phyloP scores from a whole-genome alignment of 805 yeast species.

The Barnettozyma wickerhamii region DNA sequence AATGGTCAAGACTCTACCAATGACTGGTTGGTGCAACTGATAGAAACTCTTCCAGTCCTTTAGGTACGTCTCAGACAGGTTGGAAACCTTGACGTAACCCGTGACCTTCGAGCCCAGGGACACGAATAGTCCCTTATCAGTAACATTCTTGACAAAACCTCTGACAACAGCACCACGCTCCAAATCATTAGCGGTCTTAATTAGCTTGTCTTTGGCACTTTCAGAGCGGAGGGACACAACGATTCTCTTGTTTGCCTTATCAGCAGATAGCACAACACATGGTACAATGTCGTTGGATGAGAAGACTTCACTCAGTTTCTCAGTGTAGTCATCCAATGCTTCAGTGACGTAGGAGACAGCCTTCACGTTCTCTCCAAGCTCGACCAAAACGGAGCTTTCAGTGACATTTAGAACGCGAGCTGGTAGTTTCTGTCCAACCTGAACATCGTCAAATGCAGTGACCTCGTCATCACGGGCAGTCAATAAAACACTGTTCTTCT shows the following conservation, averaged over 20 bases:
- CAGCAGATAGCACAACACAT: conserved; percentile 45
- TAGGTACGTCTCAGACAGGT: conserved; percentile 74
- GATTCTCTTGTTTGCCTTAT: conserved; percentile 42
- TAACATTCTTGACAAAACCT: conserved; percentile 75
- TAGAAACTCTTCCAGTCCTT: conserved; percentile 86
- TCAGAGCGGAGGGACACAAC: conserved; percentile 59
- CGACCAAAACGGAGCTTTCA: conserved; percentile 60
- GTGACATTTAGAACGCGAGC: conserved; percentile 58
- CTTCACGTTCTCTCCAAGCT: conserved; percentile 56
- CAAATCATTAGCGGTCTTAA: conserved; percentile 48
- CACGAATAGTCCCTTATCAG: conserved; percentile 74
- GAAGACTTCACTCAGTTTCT: conserved; percentile 45
- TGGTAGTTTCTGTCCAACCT: conserved; percentile 52
- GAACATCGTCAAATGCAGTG: conserved; percentile 42
- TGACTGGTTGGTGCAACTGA: conserved; percentile 65
- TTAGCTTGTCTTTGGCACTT: conserved; percentile 46
- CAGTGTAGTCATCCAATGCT: conserved; percentile 64
- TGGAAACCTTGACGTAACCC: conserved; percentile 78
- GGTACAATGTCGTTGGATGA: conserved; percentile 49
- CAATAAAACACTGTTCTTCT: conserved; percentile 45
- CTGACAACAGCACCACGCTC: conserved; percentile 67
- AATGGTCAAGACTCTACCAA: conserved; percentile 66
- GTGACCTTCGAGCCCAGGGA: conserved; percentile 64
- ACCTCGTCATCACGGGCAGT: conserved; percentile 45
- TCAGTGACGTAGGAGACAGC: conserved; percentile 73